Base-by-base conservation (phyloP, 768 basidiomycete genomes). In the Asterophora lycoperdoides region DNA sequence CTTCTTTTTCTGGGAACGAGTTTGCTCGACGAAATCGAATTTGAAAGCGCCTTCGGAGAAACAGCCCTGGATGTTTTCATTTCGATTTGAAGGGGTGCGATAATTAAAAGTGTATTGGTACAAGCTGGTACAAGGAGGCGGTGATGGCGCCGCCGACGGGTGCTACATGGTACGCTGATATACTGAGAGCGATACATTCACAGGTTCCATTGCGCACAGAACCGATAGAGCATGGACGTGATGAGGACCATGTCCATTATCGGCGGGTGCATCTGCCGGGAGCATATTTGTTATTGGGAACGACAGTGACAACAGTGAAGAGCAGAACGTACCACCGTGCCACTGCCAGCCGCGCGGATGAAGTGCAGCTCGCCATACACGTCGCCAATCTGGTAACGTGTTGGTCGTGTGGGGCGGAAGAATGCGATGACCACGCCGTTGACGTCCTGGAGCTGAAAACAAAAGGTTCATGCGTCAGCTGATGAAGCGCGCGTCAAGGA, bases 171-270 rank as follows among this genome's bases (percentile, higher is more conserved):
- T 26, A 44, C 19, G 23, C 15, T 26, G 37, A 50, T 8, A 41
- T 23, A n/a, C 40, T 36, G 39, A 28, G 19, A 39, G 14, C 36
- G 32, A 11, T 17, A 39, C 47, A 37, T 41, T 72, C 63, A 76
- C 40, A 78, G 65, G 56, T 76, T 76, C 72, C 73, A 79, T 41
- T 72, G 64, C 37, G 69, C 73, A 57, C 84, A 86, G 65, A 89
- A 87, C 41, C 90, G 83, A 69, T 87, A 90, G 30, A 92, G 74
- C 88, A 91, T 90, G 46, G 81, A 80, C 23, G 89, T 89, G 56
- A 92, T 81, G 20, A 84, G 85, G 52, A 92, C 88, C 38, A 80
- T 82, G 73, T 92, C 88, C 89, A 92, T 92, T 67, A 92, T 83
- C 56, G 89, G 89, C 44, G 88, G 89, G 63, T 89, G 89, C 75